These are phyloP conservation scores for Nemania serpens DNA, from an alignment of 2,329 filamentous ascomycete genomes.

Conservation along the genomic window DNA sequence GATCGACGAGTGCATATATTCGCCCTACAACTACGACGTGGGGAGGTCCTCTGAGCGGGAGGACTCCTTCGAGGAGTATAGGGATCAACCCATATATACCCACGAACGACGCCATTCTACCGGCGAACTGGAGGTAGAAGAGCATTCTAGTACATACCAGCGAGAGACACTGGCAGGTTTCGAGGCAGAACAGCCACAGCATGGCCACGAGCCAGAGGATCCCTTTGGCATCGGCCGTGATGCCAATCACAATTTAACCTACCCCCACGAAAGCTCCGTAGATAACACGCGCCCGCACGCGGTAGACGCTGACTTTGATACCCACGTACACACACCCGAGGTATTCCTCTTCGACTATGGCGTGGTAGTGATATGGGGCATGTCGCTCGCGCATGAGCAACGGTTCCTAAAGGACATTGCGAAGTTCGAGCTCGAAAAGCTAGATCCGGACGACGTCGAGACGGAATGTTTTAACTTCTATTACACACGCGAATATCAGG, in stretches of 20 bases:
- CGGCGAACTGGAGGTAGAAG: conserved; percentile 71
- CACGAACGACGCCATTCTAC: conserved; percentile 76
- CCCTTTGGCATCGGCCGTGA: conserved; percentile 35
- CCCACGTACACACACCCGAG: conserved; percentile 86
- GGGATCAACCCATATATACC: conserved; percentile 47
- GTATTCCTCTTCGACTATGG: conserved; percentile 97
- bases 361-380: conserved; percentile 97
- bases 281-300: conserved; percentile 41
- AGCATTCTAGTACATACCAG: conserved; percentile 59
- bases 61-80: conserved; percentile 44
- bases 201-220: conserved; percentile 36
- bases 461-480: conserved; percentile 98
- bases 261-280: conserved; percentile 42
- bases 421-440: conserved; percentile 91
- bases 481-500: conserved; percentile 96
- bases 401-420: conserved; percentile 91
- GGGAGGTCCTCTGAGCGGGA: conserved; percentile 42
- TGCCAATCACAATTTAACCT: conserved; percentile 44
- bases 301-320: conserved; percentile 76
- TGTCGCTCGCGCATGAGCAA: conserved; percentile 87
- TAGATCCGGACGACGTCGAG: conserved; percentile 86
- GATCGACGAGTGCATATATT: conserved; percentile 98
- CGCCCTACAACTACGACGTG: conserved; percentile 79
- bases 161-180: conserved; percentile 69
- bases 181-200: conserved; percentile 43